Evolutionary conservation across 257 asterid genomes (phyloP).

Genomic region (Petunia secreta): DNA sequence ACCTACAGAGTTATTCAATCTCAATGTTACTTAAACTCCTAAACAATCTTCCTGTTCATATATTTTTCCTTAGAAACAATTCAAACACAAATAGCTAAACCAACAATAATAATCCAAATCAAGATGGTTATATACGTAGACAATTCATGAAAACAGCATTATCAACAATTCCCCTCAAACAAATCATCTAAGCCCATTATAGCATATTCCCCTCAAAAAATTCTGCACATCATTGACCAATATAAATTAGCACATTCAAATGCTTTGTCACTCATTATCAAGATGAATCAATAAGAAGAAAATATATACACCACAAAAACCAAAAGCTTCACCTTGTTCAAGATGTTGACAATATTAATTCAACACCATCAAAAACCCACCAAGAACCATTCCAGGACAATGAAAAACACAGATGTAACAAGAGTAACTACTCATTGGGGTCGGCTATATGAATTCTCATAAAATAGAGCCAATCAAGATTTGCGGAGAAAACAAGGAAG

Average conservation of each 20-base stretch:
- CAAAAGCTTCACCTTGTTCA: background rate
- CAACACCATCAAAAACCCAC: background rate
- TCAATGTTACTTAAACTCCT: background rate
- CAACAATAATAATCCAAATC: background rate
- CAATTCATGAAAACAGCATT: background rate
- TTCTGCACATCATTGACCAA: background rate
- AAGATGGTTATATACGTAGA: conserved; percentile 9
- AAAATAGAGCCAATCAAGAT: background rate
- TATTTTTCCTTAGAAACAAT: background rate
- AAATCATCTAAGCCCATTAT: background rate
- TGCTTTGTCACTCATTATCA: background rate
- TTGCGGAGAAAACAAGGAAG: conserved; percentile 18
- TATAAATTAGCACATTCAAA: background rate
- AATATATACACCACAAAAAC: background rate
- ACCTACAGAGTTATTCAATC: background rate
- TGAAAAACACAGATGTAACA: too few relatives aligned
- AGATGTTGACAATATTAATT: background rate
- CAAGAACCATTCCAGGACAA: background rate
- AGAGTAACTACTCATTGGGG: background rate
- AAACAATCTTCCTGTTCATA: background rate
- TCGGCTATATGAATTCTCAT: background rate
- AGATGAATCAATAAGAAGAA: background rate
- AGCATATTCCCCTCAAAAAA: background rate
- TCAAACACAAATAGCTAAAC: conserved; percentile 8
- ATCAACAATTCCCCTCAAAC: background rate